A percentile compares a stretch with the other conserved stretches of the same genome.
Evolutionary conservation across 306 rosid genomes (phyloP).

Genomic region (Trifolium pratense): DNA sequence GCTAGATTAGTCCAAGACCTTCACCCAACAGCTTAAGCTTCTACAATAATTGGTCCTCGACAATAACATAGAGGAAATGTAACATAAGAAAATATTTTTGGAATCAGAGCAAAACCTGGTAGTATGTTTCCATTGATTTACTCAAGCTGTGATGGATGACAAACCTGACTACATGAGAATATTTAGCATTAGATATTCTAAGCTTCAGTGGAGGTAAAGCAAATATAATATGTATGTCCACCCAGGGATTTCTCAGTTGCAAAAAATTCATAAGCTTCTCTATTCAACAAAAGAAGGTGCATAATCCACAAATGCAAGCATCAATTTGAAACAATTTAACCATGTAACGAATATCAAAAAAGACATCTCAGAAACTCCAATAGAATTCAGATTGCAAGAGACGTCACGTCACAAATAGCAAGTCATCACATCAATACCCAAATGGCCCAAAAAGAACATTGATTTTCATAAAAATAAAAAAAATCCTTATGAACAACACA

Average conservation of each 20-base stretch:
- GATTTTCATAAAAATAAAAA: constrained; percentile 1
- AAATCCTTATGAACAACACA: constrained; percentile 14
- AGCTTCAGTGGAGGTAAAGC: constrained; percentile 32
- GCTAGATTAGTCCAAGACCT: constrained; percentile 22
- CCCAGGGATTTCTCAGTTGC: constrained; percentile 28
- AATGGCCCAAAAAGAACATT: constrained; percentile 20
- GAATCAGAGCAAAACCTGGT: constrained; percentile 69
- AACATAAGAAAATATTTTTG: constrained; percentile 33
- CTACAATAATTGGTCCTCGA: constrained; percentile 7
- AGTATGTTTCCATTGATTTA: constrained; percentile 97
- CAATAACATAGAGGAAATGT: constrained; percentile 28
- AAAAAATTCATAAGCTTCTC: constrained; percentile 26
- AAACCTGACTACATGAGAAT: constrained; percentile 84
- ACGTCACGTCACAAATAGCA: constrained; percentile 4
- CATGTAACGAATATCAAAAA: constrained; percentile 8
- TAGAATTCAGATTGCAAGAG: constrained; percentile 17
- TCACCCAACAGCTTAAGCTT: constrained; percentile 24
- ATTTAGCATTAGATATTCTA: constrained; percentile 42
- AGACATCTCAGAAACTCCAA: constrained; percentile 13
- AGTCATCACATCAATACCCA: constrained; percentile 6
- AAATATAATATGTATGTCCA: constrained; percentile 37
- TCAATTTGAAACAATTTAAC: constrained; percentile 29
- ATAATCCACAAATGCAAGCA: constrained; percentile 19
- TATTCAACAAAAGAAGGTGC: constrained; percentile 28
- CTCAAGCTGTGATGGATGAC: constrained; percentile 99